Evolutionary conservation across 352 stramenopile species (phyloP).

Genomic region (Phytophthora meadii): DNA sequence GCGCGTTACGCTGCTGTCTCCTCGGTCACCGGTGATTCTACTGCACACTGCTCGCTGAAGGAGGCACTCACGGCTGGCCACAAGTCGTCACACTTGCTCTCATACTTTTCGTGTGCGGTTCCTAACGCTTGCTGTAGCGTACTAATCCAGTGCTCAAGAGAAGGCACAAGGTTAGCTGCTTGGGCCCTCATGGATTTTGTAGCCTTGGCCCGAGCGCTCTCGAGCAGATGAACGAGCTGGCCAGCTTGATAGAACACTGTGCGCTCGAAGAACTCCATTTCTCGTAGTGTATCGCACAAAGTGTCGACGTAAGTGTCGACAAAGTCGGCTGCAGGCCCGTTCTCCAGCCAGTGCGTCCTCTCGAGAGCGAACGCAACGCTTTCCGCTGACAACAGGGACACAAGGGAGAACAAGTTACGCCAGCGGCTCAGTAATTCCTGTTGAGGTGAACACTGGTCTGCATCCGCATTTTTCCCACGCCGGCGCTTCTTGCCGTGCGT

Average conservation of each 20-base stretch:
- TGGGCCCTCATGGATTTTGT: conserved; percentile 41
- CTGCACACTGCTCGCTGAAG: conserved; percentile 31
- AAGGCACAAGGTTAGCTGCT: conserved; percentile 26
- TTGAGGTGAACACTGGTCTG: conserved; percentile 38
- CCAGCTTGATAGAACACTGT: conserved; percentile 69
- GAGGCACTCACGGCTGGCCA: conserved; percentile 48
- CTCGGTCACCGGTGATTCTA: conserved; percentile 17
- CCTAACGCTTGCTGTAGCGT: conserved; percentile 51
- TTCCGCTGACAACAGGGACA: conserved; percentile 64
- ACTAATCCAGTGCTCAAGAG: conserved; percentile 47
- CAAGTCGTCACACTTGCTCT: conserved; percentile 61
- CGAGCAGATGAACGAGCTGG: conserved; percentile 62
- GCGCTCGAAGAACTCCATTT: conserved; percentile 67
- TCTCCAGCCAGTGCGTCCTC: conserved; percentile 44
- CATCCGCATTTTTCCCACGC: conserved; percentile 42
- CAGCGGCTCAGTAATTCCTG: conserved; percentile 62
- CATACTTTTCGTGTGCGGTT: conserved; percentile 38
- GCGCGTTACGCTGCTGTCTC: conserved; percentile 24
- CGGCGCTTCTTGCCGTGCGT: conserved; percentile 61
- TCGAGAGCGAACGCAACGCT: conserved; percentile 73
- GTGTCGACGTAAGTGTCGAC: conserved; percentile 55
- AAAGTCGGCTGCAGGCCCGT: conserved; percentile 52
- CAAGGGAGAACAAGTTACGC: conserved; percentile 77
- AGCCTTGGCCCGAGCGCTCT: conserved; percentile 34
- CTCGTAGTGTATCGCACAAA: conserved; percentile 49